phyloP scores from a whole-genome alignment of 192 early-diverging fungal genomes.

The Podila minutissima region DNA sequence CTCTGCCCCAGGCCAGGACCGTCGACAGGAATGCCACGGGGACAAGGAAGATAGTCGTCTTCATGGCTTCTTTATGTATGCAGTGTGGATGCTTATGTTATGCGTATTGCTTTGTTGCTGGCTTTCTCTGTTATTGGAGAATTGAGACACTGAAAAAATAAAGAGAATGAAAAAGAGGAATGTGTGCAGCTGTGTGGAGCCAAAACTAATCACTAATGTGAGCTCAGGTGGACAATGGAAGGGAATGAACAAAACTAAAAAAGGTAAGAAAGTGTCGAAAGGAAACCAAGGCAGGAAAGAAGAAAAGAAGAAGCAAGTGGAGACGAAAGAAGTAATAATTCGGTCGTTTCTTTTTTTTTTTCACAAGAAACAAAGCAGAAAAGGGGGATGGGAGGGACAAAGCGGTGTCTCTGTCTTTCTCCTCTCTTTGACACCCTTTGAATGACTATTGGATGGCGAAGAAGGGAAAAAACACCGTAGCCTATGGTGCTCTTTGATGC shows the following conservation, averaged over 20 bases:
- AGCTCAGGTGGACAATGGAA: slow-evolving; percentile 2
- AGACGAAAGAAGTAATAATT: not conserved
- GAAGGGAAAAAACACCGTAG: not conserved
- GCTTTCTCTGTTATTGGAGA: not conserved
- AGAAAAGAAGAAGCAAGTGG: not conserved
- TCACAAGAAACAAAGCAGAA: not conserved
- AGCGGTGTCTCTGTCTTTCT: too few relatives aligned
- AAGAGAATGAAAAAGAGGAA: not conserved
- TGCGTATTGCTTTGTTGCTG: not conserved
- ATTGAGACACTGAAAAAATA: not conserved
- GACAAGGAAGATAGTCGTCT: slow-evolving; percentile 4
- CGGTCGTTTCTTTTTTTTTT: not conserved
- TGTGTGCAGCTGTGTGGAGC: not conserved
- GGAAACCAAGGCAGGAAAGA: not conserved
- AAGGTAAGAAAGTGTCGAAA: not conserved
- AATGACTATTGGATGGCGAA: not conserved
- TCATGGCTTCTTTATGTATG: slow-evolving; percentile 13
- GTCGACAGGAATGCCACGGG: slow-evolving; percentile 24
- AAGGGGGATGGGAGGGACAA: not conserved
- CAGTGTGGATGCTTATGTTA: not conserved
- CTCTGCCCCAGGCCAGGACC: slow-evolving; percentile 32
- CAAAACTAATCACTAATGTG: not conserved
- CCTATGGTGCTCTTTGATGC: too few relatives aligned
- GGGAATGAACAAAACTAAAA: not conserved
- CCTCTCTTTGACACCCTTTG: too few relatives aligned